phyloP scores from a whole-genome alignment of 2,329 filamentous ascomycete species.

The Teratosphaeria destructans region DNA sequence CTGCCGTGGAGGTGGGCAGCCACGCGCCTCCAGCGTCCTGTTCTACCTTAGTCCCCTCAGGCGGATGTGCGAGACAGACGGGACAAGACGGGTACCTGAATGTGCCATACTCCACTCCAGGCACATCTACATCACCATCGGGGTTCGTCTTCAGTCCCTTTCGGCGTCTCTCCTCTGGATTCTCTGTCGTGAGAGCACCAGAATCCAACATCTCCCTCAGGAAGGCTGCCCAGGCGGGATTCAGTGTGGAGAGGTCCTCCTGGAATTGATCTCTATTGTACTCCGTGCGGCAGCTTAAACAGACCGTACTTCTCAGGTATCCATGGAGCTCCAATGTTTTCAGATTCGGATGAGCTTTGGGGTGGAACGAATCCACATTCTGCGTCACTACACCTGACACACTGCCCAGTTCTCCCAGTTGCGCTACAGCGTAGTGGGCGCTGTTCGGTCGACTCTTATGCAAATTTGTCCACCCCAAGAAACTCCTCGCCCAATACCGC shows the following conservation, averaged over 20 bases:
- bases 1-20: slow-evolving; percentile 46
- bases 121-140: slow-evolving; percentile 87
- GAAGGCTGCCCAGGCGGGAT: slow-evolving; percentile 76
- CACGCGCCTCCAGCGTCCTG: slow-evolving; percentile 75
- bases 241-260: slow-evolving; percentile 60
- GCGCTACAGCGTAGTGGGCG: slow-evolving; percentile 65
- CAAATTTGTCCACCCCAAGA: slow-evolving; percentile 81
- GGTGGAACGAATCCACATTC: slow-evolving; percentile 94
- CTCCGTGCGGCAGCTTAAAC: slow-evolving; percentile 64
- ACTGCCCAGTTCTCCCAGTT: slow-evolving; percentile 61
- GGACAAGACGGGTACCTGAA: slow-evolving; percentile 90
- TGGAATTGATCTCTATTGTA: slow-evolving; percentile 68
- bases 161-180: slow-evolving; percentile 56
- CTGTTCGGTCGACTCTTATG: slow-evolving; percentile 68
- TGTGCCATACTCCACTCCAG: slow-evolving; percentile 74
- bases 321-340: slow-evolving; percentile 82
- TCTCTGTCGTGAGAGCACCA: slow-evolving; percentile 68
- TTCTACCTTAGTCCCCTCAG: slow-evolving; percentile 48
- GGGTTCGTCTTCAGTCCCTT: slow-evolving; percentile 76
- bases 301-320: slow-evolving; percentile 72
- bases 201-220: slow-evolving; percentile 59
- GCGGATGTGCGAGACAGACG: slow-evolving; percentile 57
- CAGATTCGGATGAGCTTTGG: slow-evolving; percentile 60
- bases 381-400: slow-evolving; percentile 77
- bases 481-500: slow-evolving; percentile 91